Base-by-base conservation (phyloP, 164 flowering plant genomes). In the Litsea cubeba region DNA sequence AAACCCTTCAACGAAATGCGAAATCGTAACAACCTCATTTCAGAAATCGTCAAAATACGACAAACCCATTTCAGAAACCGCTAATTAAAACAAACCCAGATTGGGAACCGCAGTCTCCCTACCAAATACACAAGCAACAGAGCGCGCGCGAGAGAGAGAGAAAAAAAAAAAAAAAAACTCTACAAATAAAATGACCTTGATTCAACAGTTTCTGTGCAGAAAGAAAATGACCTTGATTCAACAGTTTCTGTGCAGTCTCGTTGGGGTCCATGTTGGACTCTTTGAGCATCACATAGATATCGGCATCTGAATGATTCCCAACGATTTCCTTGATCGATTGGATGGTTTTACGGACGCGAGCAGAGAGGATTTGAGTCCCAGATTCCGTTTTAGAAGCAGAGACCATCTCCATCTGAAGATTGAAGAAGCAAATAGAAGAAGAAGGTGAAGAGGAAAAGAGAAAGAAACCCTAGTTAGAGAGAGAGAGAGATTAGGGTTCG, bases 181-280 rank as follows among this genome's bases (percentile, higher is more conserved):
- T 40, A 40, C 26, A 25, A 50, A n/a, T n/a, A n/a, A n/a, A n/a
- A n/a, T n/a, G n/a, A n/a, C n/a, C n/a, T n/a, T n/a, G n/a, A n/a
- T n/a, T n/a, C n/a, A n/a, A n/a, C n/a, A n/a, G n/a, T n/a, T n/a
- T n/a, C n/a, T n/a, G n/a, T n/a, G n/a, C n/a, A n/a, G n/a, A n/a
- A n/a, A 26, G 10, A 14, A 69, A 18, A 25, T 6, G 26, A 95
- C 99, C 99, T 88, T 93, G 98, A 69, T 82, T 69, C 12, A 95
- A 84, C 83, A 95, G 77, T 62, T 88, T 93, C 83, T 93, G 92
- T 2, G 85, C 66, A 65, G 98, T 86, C 76, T 91, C 98, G 72
- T 92, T 88, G 78, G 98, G 95, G 75, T 95, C 95, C 97, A 90
- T 95, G 79, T 89, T 82, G 23, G 83, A 70, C 65, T 95, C 99